phyloP scores from a whole-genome alignment of 495 filamentous ascomycete species.

The Xylaria castorea region DNA sequence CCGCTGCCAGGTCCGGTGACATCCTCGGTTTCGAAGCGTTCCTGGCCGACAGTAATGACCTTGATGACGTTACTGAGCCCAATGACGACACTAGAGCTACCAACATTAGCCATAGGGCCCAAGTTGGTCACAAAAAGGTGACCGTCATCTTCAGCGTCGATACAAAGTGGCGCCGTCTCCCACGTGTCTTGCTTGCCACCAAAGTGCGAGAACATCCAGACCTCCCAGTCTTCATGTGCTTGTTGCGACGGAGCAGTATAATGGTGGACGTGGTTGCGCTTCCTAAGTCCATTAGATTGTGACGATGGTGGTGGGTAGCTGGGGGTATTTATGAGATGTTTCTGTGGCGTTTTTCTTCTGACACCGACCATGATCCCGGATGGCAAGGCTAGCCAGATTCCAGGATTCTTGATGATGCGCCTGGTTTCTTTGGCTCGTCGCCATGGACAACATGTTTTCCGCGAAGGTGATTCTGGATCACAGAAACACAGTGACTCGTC shows the following conservation, averaged over 20 bases:
- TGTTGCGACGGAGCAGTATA: constrained; percentile 25
- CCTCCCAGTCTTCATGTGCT: constrained; percentile 64
- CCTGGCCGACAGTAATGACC: constrained; percentile 66
- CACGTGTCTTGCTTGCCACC: constrained; percentile 42
- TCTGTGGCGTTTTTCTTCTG: constrained; percentile 34
- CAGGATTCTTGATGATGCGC: constrained; percentile 53
- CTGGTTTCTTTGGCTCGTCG: constrained; percentile 45
- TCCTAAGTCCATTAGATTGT: constrained; percentile 34
- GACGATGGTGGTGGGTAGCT: not conserved
- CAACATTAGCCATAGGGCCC: constrained; percentile 65
- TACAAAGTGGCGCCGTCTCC: constrained; percentile 48
- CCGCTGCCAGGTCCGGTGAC: constrained; percentile 38
- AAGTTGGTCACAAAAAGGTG: constrained; percentile 64
- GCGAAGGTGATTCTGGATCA: constrained; percentile 40
- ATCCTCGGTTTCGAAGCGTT: constrained; percentile 59
- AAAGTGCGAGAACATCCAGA: constrained; percentile 64
- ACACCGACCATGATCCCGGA: constrained; percentile 59
- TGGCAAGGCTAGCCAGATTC: constrained; percentile 54
- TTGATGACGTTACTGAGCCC: constrained; percentile 73
- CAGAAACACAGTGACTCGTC: constrained; percentile 51
- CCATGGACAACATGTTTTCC: constrained; percentile 50
- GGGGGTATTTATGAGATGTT: constrained; percentile 25
- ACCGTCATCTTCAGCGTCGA: constrained; percentile 38
- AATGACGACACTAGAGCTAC: constrained; percentile 65
- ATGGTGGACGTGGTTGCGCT: constrained; percentile 30